Percentiles rank a stretch among this genome's conserved stretches.
These are phyloP conservation scores for Penicillium samsonianum DNA, from an alignment of 495 filamentous ascomycete species.

Conservation along the genomic window DNA sequence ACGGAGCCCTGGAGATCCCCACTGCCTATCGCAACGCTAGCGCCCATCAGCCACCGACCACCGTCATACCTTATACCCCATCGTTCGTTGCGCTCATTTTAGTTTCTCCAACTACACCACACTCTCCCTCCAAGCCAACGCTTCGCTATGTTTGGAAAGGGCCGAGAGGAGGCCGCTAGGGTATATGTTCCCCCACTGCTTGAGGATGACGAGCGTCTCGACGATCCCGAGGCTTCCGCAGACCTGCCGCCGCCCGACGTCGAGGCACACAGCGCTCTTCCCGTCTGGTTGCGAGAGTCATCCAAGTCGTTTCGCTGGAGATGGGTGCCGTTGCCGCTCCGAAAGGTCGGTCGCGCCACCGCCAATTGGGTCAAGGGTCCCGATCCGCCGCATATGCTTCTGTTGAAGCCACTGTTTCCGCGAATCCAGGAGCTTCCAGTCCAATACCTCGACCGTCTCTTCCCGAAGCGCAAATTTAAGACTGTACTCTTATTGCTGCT, in stretches of 20 bases:
- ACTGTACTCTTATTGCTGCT: conserved; percentile 59
- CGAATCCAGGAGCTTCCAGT: conserved; percentile 67
- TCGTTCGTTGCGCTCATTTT: conserved; percentile 20
- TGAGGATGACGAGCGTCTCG: conserved; percentile 39
- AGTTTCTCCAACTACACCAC: conserved; percentile 6
- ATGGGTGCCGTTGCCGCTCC: conserved; percentile 53
- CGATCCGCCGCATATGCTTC: conserved; percentile 59
- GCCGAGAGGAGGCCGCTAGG: conserved; percentile 36
- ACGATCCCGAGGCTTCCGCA: conserved; percentile 46
- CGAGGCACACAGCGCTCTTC: conserved; percentile 40
- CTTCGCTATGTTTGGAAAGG: conserved; percentile 40
- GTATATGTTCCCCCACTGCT: conserved; percentile 38
- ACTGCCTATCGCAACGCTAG: conserved; percentile 20
- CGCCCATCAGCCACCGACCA: conserved; percentile 22
- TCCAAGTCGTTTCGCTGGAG: conserved; percentile 55
- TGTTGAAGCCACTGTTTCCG: conserved; percentile 70
- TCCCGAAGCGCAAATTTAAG: conserved; percentile 65
- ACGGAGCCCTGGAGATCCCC: conserved; percentile 26
- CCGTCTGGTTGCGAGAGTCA: conserved; percentile 56
- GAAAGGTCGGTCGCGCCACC: conserved; percentile 49
- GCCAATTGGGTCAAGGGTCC: conserved; percentile 74
- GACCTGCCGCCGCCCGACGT: conserved; percentile 40
- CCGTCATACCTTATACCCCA: conserved; percentile 23
- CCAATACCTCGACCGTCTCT: conserved; percentile 57
- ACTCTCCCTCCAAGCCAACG: conserved; percentile 5